Evolutionary conservation across 805 yeast species (phyloP).

Genomic region (fission yeast (Schizosaccharomyces pombe)): DNA sequence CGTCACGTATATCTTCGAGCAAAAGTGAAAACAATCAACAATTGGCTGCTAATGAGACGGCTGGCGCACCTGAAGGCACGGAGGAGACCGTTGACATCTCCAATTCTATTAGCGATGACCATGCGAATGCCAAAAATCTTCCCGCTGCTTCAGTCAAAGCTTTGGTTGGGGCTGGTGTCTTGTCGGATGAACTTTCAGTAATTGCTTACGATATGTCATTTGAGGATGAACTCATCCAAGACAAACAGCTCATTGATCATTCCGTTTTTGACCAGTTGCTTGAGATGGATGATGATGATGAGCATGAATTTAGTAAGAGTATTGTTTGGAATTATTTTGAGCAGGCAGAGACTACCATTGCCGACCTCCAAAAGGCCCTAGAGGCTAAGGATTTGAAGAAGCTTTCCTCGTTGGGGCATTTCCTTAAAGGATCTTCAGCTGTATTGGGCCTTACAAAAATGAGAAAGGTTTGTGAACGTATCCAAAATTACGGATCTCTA

Average conservation of each 20-base stretch:
- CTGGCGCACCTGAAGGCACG: too few relatives aligned
- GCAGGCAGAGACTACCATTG: constrained; percentile 65
- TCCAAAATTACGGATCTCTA: constrained; percentile 65
- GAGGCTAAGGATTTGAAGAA: constrained; percentile 23
- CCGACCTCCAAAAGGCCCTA: constrained; percentile 40
- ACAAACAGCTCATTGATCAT: constrained; percentile 39
- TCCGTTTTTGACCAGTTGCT: constrained; percentile 64
- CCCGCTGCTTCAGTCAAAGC: neutral
- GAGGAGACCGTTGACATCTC: neutral
- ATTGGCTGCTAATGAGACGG: too few relatives aligned
- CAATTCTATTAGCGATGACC: neutral
- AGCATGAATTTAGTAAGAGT: constrained; percentile 59
- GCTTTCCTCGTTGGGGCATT: constrained; percentile 66
- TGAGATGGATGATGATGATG: constrained; percentile 59
- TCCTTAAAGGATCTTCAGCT: constrained; percentile 85
- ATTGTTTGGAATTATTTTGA: constrained; percentile 67
- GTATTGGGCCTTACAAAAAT: constrained; percentile 69
- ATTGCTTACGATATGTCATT: neutral
- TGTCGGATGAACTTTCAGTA: neutral
- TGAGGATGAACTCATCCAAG: neutral
- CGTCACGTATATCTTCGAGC: neutral
- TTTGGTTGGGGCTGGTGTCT: neutral
- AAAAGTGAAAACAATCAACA: too few relatives aligned
- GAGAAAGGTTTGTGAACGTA: constrained; percentile 72
- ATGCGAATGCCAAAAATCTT: neutral